These are phyloP conservation scores for Cryptosporidium bovis DNA, from an alignment of 169 alveolate genomes.

Conservation along the genomic window DNA sequence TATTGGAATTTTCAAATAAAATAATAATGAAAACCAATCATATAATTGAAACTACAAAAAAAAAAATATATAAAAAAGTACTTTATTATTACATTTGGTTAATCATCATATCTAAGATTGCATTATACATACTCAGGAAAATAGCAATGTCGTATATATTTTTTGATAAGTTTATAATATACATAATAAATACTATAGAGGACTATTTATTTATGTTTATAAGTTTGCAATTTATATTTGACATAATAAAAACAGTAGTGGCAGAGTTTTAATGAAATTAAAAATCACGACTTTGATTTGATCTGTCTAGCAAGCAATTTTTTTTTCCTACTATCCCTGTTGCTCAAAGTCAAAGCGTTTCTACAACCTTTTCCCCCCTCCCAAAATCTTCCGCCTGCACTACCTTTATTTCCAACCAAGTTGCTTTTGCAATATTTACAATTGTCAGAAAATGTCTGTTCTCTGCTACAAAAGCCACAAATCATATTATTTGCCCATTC, in stretches of 20 bases:
- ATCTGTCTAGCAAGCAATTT: slow-evolving; percentile 77
- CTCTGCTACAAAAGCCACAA: slow-evolving; percentile 88
- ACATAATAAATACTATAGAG: slow-evolving; percentile 17
- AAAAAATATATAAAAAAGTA: slow-evolving; percentile 18
- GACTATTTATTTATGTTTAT: slow-evolving; percentile 48
- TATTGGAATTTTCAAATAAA: neutral
- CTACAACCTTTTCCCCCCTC: slow-evolving; percentile 86
- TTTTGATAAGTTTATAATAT: slow-evolving; percentile 15
- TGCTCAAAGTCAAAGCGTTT: slow-evolving; percentile 79
- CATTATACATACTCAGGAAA: slow-evolving; percentile 14
- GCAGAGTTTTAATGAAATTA: neutral
- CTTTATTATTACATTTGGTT: slow-evolving; percentile 32
- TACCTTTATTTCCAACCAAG: slow-evolving; percentile 75
- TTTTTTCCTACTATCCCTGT: slow-evolving; percentile 81
- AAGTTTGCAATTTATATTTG: slow-evolving; percentile 37
- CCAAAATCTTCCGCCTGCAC: slow-evolving; percentile 76
- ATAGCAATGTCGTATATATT: neutral
- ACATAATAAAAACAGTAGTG: slow-evolving; percentile 1
- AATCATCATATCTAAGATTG: slow-evolving; percentile 6
- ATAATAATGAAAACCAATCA: neutral
- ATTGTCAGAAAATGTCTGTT: slow-evolving; percentile 81
- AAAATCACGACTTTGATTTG: slow-evolving; percentile 24
- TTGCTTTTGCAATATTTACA: slow-evolving; percentile 75
- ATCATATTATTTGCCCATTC: slow-evolving; percentile 87
- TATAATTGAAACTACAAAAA: neutral